A percentile compares a stretch with the other conserved stretches of the same genome.
Conservation (phyloP, 345 rosid genomes). For the Eutrema yunnanense region DNA sequence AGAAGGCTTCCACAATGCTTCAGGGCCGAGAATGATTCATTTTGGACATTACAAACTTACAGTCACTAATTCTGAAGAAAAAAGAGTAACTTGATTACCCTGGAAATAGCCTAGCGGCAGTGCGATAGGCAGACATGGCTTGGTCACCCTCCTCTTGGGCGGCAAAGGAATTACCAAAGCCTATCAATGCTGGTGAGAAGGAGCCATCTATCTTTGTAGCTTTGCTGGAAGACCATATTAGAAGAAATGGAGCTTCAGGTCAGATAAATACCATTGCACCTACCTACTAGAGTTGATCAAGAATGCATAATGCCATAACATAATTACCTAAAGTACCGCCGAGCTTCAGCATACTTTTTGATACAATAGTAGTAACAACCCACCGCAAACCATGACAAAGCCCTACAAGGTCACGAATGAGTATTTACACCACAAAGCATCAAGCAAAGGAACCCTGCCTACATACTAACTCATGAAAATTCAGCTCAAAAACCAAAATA, state of each 20-base stretch:
- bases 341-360: constrained; percentile 85
- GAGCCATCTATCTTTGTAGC: constrained; percentile 78
- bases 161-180: constrained; percentile 87
- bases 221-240: constrained; percentile 50
- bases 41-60: background rate
- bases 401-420: constrained; percentile 44
- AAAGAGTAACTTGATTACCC: constrained; percentile 48
- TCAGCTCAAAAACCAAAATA: background rate
- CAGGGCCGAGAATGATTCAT: background rate
- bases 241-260: constrained; percentile 6
- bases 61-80: background rate
- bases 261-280: background rate
- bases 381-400: constrained; percentile 91
- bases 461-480: constrained; percentile 2
- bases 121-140: constrained; percentile 95
- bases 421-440: constrained; percentile 6
- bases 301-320: background rate
- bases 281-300: background rate
- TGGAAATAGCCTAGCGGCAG: constrained; percentile 92
- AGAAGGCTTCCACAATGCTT: constrained; percentile 40
- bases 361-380: constrained; percentile 76
- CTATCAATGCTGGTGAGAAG: constrained; percentile 91
- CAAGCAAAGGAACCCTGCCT: background rate
- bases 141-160: constrained; percentile 94
- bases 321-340: constrained; percentile 79